Evolutionary conservation across 2,329 filamentous ascomycete genomes (phyloP).

Genomic region (Aspergillus puulaauensis): DNA sequence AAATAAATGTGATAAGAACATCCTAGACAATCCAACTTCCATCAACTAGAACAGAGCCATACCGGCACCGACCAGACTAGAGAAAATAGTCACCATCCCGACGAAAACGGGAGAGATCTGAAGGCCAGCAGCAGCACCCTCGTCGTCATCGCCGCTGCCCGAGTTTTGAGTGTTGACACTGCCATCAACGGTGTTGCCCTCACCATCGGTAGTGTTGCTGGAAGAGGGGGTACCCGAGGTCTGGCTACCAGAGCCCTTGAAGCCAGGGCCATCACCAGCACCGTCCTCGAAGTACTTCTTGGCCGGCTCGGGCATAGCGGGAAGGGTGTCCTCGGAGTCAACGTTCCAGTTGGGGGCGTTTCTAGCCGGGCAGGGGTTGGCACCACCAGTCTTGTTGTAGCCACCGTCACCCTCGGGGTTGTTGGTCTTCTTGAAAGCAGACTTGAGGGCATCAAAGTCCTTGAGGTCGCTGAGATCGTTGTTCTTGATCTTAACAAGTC

Average conservation of each 20-base stretch:
- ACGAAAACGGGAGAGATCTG: slow-evolving; percentile 51
- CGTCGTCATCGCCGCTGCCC: slow-evolving; percentile 22
- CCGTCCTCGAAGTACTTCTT: slow-evolving; percentile 58
- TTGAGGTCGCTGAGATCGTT: slow-evolving; percentile 54
- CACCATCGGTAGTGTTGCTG: slow-evolving; percentile 50
- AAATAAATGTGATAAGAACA: neutral
- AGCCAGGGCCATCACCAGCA: slow-evolving; percentile 58
- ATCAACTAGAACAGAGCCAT: slow-evolving; percentile 32
- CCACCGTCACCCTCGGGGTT: slow-evolving; percentile 58
- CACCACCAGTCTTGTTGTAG: slow-evolving; percentile 55
- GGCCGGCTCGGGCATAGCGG: slow-evolving; percentile 57
- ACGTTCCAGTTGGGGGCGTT: slow-evolving; percentile 58
- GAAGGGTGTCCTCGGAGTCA: slow-evolving; percentile 51
- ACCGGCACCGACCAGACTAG: slow-evolving; percentile 54
- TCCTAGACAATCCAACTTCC: slow-evolving; percentile 3
- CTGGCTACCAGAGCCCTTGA: slow-evolving; percentile 57
- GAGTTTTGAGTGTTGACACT: slow-evolving; percentile 34
- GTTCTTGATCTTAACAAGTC: slow-evolving; percentile 68
- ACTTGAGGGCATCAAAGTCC: slow-evolving; percentile 63
- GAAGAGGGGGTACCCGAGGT: slow-evolving; percentile 52
- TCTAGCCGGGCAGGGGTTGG: slow-evolving; percentile 55
- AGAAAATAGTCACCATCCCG: slow-evolving; percentile 52
- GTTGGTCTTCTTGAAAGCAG: slow-evolving; percentile 50
- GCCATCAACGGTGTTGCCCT: slow-evolving; percentile 45
- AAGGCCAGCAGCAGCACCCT: slow-evolving; percentile 47